Evolutionary conservation across 345 rosid species (phyloP).

Genomic region (Alliaria petiolata): DNA sequence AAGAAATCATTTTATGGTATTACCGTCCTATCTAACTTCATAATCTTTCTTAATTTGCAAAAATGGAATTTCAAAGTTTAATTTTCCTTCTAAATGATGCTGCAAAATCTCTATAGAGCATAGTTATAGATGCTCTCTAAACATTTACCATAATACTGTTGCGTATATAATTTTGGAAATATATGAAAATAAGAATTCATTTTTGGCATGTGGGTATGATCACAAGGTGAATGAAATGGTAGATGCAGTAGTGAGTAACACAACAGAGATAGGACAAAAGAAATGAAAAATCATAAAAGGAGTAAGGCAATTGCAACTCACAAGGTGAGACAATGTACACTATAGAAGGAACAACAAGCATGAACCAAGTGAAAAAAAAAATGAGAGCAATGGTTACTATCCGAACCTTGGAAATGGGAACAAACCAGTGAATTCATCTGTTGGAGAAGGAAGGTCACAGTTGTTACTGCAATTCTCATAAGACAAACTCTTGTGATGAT

Average conservation of each 20-base stretch:
- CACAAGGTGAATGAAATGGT: slow-evolving; percentile 84
- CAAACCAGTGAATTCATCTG: slow-evolving; percentile 49
- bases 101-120: background rate
- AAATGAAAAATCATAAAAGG: slow-evolving; percentile 98
- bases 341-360: slow-evolving; percentile 50
- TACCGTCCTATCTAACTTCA: no score
- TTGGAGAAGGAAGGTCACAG: slow-evolving; percentile 49
- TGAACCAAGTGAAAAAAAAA: slow-evolving; percentile 41
- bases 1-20: no score
- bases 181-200: background rate
- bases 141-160: background rate
- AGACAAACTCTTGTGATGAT: slow-evolving; percentile 74
- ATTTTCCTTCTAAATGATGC: no score
- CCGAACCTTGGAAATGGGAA: slow-evolving; percentile 29
- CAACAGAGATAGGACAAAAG: slow-evolving; percentile 79
- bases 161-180: background rate
- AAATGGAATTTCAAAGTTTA: no score
- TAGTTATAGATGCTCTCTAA: background rate
- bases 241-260: slow-evolving; percentile 68
- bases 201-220: slow-evolving; percentile 73
- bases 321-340: slow-evolving; percentile 79
- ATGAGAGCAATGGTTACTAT: slow-evolving; percentile 60
- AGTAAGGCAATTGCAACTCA: slow-evolving; percentile 79
- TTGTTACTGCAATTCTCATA: slow-evolving; percentile 42
- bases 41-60: no score